Evolutionary conservation across 1,139 yeast species (phyloP).

Genomic region (Spathaspora sp.): DNA sequence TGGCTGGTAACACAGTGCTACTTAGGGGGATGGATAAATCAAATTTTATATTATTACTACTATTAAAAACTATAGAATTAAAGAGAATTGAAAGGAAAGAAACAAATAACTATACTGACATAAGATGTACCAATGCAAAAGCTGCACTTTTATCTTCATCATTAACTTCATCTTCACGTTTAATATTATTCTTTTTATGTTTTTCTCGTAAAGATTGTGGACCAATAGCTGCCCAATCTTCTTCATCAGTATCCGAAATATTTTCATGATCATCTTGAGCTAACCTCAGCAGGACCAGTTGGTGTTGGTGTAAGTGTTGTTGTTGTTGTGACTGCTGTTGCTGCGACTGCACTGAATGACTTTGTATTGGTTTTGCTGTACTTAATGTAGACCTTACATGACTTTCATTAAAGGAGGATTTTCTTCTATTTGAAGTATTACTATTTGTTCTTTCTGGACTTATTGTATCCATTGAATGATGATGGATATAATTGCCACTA

Average conservation of each 20-base stretch:
- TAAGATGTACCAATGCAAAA: slow-evolving; percentile 59
- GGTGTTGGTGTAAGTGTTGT: not conserved
- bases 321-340: slow-evolving; percentile 6
- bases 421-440: slow-evolving; percentile 29
- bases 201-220: slow-evolving; percentile 57
- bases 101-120: slow-evolving; percentile 11
- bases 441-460: slow-evolving; percentile 4
- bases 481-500: slow-evolving; percentile 9
- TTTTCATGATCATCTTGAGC: slow-evolving; percentile 5
- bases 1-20: not conserved
- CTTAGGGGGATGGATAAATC: not conserved
- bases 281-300: not conserved
- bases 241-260: slow-evolving; percentile 71
- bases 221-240: slow-evolving; percentile 91
- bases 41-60: not conserved
- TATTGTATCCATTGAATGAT: slow-evolving; percentile 7
- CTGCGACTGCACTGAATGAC: slow-evolving; percentile 6
- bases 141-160: slow-evolving; percentile 58
- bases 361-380: slow-evolving; percentile 24
- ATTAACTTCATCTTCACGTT: slow-evolving; percentile 12
- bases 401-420: slow-evolving; percentile 47
- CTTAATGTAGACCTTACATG: slow-evolving; percentile 42
- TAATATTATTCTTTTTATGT: slow-evolving; percentile 6
- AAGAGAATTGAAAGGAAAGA: not conserved
- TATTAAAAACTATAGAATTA: not conserved